phyloP scores from a whole-genome alignment of 2,329 filamentous ascomycete species.

The Esteya vermicola region DNA sequence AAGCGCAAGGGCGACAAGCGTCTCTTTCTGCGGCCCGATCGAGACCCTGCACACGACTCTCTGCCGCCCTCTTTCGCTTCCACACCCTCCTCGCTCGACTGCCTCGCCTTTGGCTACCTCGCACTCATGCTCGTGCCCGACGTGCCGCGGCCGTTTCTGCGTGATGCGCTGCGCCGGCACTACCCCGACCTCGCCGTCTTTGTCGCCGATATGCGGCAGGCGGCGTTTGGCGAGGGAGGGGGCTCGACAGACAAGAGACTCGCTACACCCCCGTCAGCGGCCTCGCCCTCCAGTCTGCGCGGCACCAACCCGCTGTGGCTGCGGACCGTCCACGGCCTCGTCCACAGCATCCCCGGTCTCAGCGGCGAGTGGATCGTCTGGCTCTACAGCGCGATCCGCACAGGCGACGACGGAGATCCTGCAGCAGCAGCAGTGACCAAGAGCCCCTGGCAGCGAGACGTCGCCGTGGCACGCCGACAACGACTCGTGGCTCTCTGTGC shows the following conservation, averaged over 20 bases:
- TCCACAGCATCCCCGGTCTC: conserved; percentile 17
- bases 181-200: conserved; percentile 7
- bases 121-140: conserved; percentile 46
- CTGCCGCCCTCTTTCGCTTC: conserved; percentile 2
- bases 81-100: conserved; percentile 55
- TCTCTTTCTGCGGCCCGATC: conserved; percentile 35
- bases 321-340: conserved; percentile 17
- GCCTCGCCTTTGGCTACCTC: conserved; percentile 67
- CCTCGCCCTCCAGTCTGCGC: too few relatives aligned
- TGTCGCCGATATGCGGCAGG: conserved; percentile 7
- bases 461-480: conserved; percentile 10
- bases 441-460: background rate
- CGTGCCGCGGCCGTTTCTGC: conserved; percentile 20
- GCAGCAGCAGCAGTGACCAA: too few relatives aligned
- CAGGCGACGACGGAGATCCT: background rate
- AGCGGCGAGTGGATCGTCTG: conserved; percentile 20
- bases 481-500: conserved; percentile 18
- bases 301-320: conserved; percentile 6
- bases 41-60: conserved; percentile 17
- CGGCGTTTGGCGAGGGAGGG: conserved; percentile 2
- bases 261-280: too few relatives aligned
- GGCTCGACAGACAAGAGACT: background rate
- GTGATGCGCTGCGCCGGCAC: conserved; percentile 11
- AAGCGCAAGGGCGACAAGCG: conserved; percentile 41
- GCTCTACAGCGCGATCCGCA: conserved; percentile 6